Percentiles rank a stretch among this genome's conserved stretches.
These are phyloP conservation scores for Pleurotus cornucopiae DNA, from an alignment of 768 basidiomycete species.

Conservation along the genomic window DNA sequence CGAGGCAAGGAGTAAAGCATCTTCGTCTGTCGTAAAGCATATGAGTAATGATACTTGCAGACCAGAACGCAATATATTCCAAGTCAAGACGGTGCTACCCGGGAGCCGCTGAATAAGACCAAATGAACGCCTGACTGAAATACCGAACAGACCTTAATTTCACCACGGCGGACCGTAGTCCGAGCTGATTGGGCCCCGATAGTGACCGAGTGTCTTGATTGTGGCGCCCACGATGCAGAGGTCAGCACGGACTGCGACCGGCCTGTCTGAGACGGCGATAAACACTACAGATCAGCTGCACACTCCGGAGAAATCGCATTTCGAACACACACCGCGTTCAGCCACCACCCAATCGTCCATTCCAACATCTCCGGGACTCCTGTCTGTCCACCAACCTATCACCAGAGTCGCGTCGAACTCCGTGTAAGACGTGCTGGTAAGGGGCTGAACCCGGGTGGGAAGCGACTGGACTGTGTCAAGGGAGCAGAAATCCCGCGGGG, in stretches of 20 bases:
- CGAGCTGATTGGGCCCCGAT: background rate
- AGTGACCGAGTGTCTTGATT: background rate
- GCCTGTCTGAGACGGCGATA: too few relatives aligned
- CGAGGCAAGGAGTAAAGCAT: too few relatives aligned
- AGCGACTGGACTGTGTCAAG: background rate
- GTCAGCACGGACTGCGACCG: background rate
- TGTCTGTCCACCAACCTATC: conserved; percentile 6
- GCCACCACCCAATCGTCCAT: background rate
- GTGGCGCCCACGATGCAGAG: background rate
- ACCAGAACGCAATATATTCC: too few relatives aligned
- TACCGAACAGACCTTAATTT: background rate
- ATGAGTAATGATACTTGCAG: too few relatives aligned
- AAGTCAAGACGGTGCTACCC: too few relatives aligned
- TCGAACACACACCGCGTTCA: too few relatives aligned
- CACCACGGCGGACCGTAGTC: background rate
- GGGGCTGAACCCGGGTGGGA: background rate
- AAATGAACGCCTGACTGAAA: too few relatives aligned
- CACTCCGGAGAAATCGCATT: background rate
- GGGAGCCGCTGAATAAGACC: too few relatives aligned
- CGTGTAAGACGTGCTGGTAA: background rate
- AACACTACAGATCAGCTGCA: background rate
- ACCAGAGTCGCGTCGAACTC: background rate
- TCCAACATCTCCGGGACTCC: background rate
- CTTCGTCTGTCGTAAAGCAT: too few relatives aligned
- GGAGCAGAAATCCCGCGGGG: background rate